Base-by-base conservation (phyloP, 371 early-diverging fungal genomes). In the Mortierella sp. region DNA sequence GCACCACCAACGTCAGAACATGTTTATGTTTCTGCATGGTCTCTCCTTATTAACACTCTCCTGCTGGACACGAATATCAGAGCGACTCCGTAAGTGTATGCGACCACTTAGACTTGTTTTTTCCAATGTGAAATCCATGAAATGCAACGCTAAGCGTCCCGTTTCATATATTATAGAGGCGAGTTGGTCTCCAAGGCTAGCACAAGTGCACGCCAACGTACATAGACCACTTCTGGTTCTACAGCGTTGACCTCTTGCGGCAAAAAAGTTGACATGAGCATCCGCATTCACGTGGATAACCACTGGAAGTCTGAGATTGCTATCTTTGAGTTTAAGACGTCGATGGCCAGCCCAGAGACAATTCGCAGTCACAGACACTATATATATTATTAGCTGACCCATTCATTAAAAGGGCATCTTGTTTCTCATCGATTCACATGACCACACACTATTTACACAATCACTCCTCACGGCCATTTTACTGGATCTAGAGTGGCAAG, bases 181-280 rank as follows among this genome's bases (percentile, higher is more conserved):
- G 64, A 70, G 58, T 64, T 70, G 53, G 59, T 58, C 32, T 64
- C 64, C 64, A 70, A 64, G 58, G 58, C 64, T 35, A 64, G 64
- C 47, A 51, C 69, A 15, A 35, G 61, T 32, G 69, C 61, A 26
- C 62, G 56, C 28, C 61, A 64, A 64, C 22, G 57, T 40, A 47
- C 57, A 23, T 47, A 70, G 64, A 64, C 58, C 69, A 56, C 34
- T 54, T 68, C 61, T 62, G 62, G 69, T 22, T 56, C 69, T 45
- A 68, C 62, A 15, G 40, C 34, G 0, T 55, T 61, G 19, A 62
- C 62, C 28, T 35, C 69, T n/a, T 68, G 69, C 26, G 69, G 62
- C 42, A 61, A 62, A 56, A 68, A 68, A 45, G 69, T 68, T 17
- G 62, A 68, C 22, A 61, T 68, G 62, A 61, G 55, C 22, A 56